Conservation (phyloP, 1,139 yeast species). For the Candida albicans region DNA sequence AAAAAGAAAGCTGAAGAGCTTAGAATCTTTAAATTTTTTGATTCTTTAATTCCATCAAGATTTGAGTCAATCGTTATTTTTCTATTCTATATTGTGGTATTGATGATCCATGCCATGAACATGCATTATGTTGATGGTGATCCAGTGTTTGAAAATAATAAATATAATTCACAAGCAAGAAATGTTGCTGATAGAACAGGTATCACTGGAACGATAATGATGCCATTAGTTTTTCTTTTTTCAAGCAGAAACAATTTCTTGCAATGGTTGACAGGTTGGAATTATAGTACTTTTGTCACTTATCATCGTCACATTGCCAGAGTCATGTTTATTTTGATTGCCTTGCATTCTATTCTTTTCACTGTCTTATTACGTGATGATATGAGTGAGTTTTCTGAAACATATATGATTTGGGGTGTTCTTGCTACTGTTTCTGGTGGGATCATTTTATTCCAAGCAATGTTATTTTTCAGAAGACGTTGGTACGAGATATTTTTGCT, state of each 20-base stretch:
- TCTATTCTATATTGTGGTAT: conserved; percentile 41
- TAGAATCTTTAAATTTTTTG: conserved; percentile 20
- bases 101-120: conserved; percentile 34
- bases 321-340: conserved; percentile 21
- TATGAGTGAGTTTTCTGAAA: conserved; percentile 8
- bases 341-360: no score
- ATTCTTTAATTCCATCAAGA: conserved; percentile 30
- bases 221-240: conserved; percentile 37
- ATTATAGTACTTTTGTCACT: conserved; percentile 34
- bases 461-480: conserved; percentile 38
- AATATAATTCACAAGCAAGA: conserved; percentile 22
- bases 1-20: conserved; percentile 26
- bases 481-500: conserved; percentile 46
- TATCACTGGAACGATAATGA: conserved; percentile 25
- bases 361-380: no score
- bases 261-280: conserved; percentile 41
- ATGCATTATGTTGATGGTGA: conserved; percentile 23
- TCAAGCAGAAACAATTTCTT: conserved; percentile 46
- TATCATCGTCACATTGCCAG: conserved; percentile 43
- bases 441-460: conserved; percentile 36
- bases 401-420: conserved; percentile 31
- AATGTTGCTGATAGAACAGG: conserved; percentile 36
- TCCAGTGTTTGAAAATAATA: conserved; percentile 21
- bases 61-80: conserved; percentile 21
- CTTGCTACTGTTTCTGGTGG: conserved; percentile 34